Percentiles rank a stretch among this genome's conserved stretches.
phyloP scores from a whole-genome alignment of 179 eudicot genomes.

The Beta corolliflora region DNA sequence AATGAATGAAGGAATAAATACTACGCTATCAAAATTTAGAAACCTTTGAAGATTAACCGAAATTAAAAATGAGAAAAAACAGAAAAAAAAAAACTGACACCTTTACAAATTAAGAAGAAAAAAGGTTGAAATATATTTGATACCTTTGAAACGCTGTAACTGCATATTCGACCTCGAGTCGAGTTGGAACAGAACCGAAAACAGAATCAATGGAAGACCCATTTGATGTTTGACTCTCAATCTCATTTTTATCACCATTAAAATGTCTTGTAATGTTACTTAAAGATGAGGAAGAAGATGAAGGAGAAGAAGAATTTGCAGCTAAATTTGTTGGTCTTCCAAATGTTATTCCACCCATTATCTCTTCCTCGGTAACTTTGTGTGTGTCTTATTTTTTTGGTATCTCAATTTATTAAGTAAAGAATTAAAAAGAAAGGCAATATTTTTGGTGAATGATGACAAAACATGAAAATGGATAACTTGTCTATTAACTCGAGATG shows the following conservation, averaged over 20 bases:
- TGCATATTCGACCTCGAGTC: constrained; percentile 40
- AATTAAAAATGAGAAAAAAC: too few species aligned
- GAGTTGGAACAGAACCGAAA: constrained; percentile 39
- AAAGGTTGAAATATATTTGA: too few species aligned
- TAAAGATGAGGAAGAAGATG: neutral
- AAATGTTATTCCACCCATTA: constrained; percentile 12
- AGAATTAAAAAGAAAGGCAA: too few species aligned
- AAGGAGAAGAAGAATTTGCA: neutral
- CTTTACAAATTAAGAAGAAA: too few species aligned
- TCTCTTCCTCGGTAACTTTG: neutral
- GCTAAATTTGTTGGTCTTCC: neutral
- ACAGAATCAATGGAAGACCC: constrained; percentile 24
- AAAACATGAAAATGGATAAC: neutral
- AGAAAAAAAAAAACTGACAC: too few species aligned
- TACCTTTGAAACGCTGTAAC: constrained; percentile 45
- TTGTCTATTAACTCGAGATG: neutral
- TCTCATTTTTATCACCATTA: neutral
- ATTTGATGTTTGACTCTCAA: neutral
- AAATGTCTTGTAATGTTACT: neutral
- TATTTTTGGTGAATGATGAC: neutral
- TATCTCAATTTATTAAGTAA: neutral
- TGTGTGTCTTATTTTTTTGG: neutral
- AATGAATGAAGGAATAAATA: too few species aligned
- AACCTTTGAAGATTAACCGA: too few species aligned
- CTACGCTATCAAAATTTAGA: too few species aligned